Evolutionary conservation across 257 asterid genomes (phyloP).

Genomic region (Solanum piurae): DNA sequence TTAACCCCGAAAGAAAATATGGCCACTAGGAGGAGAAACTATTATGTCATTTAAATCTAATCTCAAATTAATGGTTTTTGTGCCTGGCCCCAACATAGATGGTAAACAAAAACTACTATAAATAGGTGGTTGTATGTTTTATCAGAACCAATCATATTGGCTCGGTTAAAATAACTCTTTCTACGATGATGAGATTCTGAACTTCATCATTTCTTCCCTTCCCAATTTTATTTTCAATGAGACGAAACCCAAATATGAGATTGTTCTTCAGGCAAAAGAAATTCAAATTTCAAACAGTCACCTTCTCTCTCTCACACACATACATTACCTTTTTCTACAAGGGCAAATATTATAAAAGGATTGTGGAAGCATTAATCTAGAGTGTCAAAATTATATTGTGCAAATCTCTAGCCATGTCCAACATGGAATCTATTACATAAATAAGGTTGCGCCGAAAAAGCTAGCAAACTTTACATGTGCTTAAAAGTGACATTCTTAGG

Average conservation of each 20-base stretch:
- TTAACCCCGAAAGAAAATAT: neutral
- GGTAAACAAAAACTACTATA: neutral
- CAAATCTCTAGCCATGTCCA: neutral
- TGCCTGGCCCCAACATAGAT: neutral
- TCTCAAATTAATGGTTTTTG: neutral
- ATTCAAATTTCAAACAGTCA: neutral
- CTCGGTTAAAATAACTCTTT: neutral
- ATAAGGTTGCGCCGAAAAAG: neutral
- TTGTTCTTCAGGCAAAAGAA: neutral
- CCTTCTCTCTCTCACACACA: neutral
- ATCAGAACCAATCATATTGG: neutral
- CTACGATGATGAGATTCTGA: neutral
- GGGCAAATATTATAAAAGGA: neutral
- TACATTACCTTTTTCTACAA: neutral
- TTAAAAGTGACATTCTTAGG: neutral
- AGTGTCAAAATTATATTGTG: neutral
- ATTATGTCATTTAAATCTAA: neutral
- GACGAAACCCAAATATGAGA: neutral
- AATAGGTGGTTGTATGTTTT: neutral
- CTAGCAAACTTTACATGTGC: neutral
- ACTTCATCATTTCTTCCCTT: neutral
- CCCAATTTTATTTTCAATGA: neutral
- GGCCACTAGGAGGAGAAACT: neutral
- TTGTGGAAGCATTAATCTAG: neutral
- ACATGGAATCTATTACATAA: neutral